Evolutionary conservation across 495 filamentous ascomycete species (phyloP), one percentile per base, ranked within the genome.

Genomic region (Aspergillus sclerotioniger): DNA sequence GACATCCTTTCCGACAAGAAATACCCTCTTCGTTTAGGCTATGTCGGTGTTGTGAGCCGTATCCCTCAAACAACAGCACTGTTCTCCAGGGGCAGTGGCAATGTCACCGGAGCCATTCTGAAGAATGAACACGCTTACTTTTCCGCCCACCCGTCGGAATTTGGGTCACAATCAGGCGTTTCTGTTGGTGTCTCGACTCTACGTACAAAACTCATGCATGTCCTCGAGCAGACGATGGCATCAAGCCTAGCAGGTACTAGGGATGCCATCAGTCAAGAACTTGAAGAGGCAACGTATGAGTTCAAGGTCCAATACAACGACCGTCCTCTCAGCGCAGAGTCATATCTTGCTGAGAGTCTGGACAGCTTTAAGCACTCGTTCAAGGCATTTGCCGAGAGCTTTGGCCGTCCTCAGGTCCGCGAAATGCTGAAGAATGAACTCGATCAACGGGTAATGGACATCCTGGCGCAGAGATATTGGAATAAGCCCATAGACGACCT

Each of bases 291-390:
- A 6, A 92, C 91, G 0, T 99, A 99, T 65, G 94, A 99, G 65
- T 98, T 96, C 82, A 99, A 98, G 69, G 95, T 99, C 17, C 95
- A 99, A 71, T 99, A 99, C 74, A 99, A 98, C 67, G 95, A 99
- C 67, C 84, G 94, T 21, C 90, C 92, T 17, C 76, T 99, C 46
- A 94, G 90, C 59, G 95, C 94, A 0, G 95, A 98, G 70, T 93
- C 93, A 12, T 97, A 99, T 63, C 81, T 99, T 13, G 95, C 94
- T 3, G 94, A 96, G 62, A 93, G 87, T 63, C 79, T 99, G 1
- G 94, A 99, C 68, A 85, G 87, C 13, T 98, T 99, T 80, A 99
- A 99, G 78, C 94, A 98, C 73, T 90, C 90, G 0, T 98, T 98
- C 76, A 96, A 96, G 71, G 87, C 84, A 56, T 96, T 97, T 67